Conservation (phyloP, 2,329 filamentous ascomycete species). For the Alternaria dauci region DNA sequence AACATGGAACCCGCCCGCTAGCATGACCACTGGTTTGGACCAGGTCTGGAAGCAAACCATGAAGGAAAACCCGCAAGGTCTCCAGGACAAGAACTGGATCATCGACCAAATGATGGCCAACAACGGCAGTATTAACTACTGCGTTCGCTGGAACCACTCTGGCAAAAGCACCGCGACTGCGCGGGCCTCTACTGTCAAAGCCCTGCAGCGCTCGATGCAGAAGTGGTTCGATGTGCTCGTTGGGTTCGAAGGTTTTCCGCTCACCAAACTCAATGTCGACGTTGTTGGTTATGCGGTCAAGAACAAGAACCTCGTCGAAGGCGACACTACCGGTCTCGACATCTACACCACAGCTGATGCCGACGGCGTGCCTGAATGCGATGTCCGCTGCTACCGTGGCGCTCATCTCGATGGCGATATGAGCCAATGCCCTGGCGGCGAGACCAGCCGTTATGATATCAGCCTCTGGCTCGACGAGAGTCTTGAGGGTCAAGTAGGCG, state of each 20-base stretch:
- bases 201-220: slow-evolving; percentile 49
- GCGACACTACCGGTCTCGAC: slow-evolving; percentile 47
- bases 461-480: slow-evolving; percentile 58
- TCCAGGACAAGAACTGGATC: slow-evolving; percentile 43
- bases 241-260: slow-evolving; percentile 58
- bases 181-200: slow-evolving; percentile 49
- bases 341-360: slow-evolving; percentile 55
- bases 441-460: slow-evolving; percentile 51
- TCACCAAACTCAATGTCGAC: slow-evolving; percentile 49
- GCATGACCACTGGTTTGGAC: slow-evolving; percentile 34
- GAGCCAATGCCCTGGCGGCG: slow-evolving; percentile 51
- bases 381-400: slow-evolving; percentile 54
- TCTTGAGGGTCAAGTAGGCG: slow-evolving; percentile 47
- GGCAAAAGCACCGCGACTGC: slow-evolving; percentile 51
- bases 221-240: slow-evolving; percentile 57
- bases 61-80: slow-evolving; percentile 32
- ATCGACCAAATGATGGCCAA: slow-evolving; percentile 40
- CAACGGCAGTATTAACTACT: slow-evolving; percentile 52
- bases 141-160: slow-evolving; percentile 57
- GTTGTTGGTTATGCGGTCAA: slow-evolving; percentile 58
- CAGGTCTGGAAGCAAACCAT: slow-evolving; percentile 38
- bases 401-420: slow-evolving; percentile 56
- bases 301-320: slow-evolving; percentile 49
- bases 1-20: slow-evolving; percentile 34
- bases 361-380: slow-evolving; percentile 56